Evolutionary conservation across 495 filamentous ascomycete genomes (phyloP).

Genomic region (Xylaria curta): DNA sequence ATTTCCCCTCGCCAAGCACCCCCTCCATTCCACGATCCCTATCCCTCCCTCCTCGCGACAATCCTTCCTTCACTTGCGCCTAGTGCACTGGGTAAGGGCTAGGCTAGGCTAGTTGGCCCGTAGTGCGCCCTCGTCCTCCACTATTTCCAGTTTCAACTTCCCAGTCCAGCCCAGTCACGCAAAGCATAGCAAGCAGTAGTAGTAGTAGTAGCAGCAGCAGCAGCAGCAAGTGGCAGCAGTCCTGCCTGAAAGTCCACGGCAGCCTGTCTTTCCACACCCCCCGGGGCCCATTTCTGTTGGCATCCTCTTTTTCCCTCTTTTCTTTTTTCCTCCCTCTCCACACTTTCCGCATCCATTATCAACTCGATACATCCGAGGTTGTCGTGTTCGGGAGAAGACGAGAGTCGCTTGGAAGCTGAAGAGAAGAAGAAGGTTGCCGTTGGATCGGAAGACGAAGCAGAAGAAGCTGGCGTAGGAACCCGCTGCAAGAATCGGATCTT

Average conservation of each 20-base stretch:
- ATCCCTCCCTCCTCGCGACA: slow-evolving; percentile 27
- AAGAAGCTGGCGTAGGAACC: slow-evolving; percentile 11
- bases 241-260: slow-evolving; percentile 21
- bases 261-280: slow-evolving; percentile 15
- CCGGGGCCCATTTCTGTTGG: neutral
- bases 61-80: slow-evolving; percentile 28
- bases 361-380: slow-evolving; percentile 27
- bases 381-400: slow-evolving; percentile 30
- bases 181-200: neutral
- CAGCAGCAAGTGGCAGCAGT: slow-evolving; percentile 6
- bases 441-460: slow-evolving; percentile 24
- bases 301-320: slow-evolving; percentile 27
- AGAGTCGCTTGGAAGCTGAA: slow-evolving; percentile 34
- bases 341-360: slow-evolving; percentile 25
- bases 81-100: slow-evolving; percentile 29
- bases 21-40: slow-evolving; percentile 36
- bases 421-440: slow-evolving; percentile 30
- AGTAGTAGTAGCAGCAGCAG: neutral
- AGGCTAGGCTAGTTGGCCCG: slow-evolving; percentile 30
- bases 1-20: slow-evolving; percentile 37
- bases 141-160: slow-evolving; percentile 31
- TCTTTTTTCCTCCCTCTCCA: slow-evolving; percentile 23
- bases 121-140: slow-evolving; percentile 27
- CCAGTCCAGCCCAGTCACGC: slow-evolving; percentile 24
- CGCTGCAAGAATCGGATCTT: slow-evolving; percentile 6